phyloP scores from a whole-genome alignment of 148 eudicot genomes.

The Selenicereus undatus region DNA sequence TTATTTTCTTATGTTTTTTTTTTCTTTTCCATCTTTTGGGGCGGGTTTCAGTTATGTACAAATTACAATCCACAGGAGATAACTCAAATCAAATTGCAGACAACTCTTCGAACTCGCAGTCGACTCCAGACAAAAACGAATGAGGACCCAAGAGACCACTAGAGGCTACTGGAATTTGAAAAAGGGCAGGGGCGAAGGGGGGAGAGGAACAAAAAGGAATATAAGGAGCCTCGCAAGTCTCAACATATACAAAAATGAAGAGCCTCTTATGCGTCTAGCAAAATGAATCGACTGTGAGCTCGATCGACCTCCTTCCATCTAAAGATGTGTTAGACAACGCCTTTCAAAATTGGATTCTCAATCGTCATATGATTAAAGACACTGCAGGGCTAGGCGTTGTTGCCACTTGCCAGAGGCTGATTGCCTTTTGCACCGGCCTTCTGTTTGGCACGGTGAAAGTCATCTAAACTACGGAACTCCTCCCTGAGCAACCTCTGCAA shows the following conservation, averaged over 20 bases:
- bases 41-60: slow-evolving; percentile 30
- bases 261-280: background rate
- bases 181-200: background rate
- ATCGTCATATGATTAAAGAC: background rate
- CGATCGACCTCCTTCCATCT: slow-evolving; percentile 16
- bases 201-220: background rate
- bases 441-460: slow-evolving; percentile 54
- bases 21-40: slow-evolving; percentile 7
- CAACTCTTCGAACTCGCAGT: slow-evolving; percentile 24
- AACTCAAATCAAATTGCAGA: slow-evolving; percentile 9
- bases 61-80: slow-evolving; percentile 21
- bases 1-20: slow-evolving; percentile 2
- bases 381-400: slow-evolving; percentile 8
- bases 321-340: slow-evolving; percentile 15
- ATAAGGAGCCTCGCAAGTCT: slow-evolving; percentile 10
- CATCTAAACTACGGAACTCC: slow-evolving; percentile 58
- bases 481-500: slow-evolving; percentile 62
- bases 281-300: slow-evolving; percentile 13
- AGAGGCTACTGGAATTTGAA: background rate
- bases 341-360: slow-evolving; percentile 21
- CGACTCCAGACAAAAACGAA: slow-evolving; percentile 6
- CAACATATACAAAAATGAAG: slow-evolving; percentile 20
- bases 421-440: slow-evolving; percentile 23
- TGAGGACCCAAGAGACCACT: background rate
- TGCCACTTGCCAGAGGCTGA: background rate